Conservation (phyloP, 352 stramenopile species). For the Pythium aristosporum region DNA sequence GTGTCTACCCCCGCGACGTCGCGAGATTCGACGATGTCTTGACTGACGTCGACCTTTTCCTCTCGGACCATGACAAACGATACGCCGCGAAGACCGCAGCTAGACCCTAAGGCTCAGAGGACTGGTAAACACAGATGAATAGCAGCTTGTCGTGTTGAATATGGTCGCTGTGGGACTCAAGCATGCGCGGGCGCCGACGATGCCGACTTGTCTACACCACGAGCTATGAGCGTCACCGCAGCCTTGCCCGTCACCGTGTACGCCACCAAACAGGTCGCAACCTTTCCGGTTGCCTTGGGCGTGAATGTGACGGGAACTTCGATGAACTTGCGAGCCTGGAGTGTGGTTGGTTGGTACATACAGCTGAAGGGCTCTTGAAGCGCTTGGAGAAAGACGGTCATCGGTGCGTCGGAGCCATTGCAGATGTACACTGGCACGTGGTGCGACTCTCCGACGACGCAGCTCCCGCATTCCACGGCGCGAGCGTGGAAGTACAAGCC, state of each 20-base stretch:
- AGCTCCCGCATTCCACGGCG: constrained; percentile 81
- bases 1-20: constrained; percentile 81
- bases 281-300: constrained; percentile 75
- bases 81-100: constrained; percentile 23
- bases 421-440: constrained; percentile 85
- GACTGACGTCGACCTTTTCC: constrained; percentile 68
- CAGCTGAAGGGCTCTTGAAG: constrained; percentile 78
- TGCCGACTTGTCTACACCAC: constrained; percentile 36
- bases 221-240: constrained; percentile 73
- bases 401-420: constrained; percentile 76
- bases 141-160: constrained; percentile 5
- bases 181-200: background rate
- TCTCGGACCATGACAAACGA: constrained; percentile 51
- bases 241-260: constrained; percentile 82
- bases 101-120: constrained; percentile 5
- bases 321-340: constrained; percentile 85
- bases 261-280: constrained; percentile 77
- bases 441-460: constrained; percentile 67
- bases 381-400: constrained; percentile 84
- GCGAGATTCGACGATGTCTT: constrained; percentile 76
- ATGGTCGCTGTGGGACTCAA: background rate
- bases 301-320: constrained; percentile 76
- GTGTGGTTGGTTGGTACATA: constrained; percentile 68
- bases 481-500: constrained; percentile 83
- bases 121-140: background rate